A percentile compares a stretch with the other conserved stretches of the same genome.
Evolutionary conservation across 345 rosid genomes (phyloP).

Genomic region (Hirschfeldia incana): DNA sequence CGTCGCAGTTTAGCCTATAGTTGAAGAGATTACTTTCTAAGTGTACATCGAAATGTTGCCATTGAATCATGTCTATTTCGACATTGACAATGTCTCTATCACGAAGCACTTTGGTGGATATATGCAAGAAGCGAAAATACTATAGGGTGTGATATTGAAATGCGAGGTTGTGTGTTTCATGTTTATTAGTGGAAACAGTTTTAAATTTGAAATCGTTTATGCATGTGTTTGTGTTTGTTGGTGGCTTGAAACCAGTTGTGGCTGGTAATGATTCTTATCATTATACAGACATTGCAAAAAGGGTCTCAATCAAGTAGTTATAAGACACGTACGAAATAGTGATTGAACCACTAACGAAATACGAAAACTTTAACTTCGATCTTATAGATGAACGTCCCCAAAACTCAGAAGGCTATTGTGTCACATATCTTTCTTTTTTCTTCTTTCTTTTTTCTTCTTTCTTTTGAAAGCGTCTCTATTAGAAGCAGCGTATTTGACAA

Average conservation of each 20-base stretch:
- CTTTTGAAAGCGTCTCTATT: not conserved
- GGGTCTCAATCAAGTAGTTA: not conserved
- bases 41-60: not conserved
- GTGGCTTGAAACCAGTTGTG: not conserved
- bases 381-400: not conserved
- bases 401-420: not conserved
- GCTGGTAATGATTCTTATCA: not conserved
- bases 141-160: not conserved
- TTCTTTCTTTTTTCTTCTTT: too few relatives aligned
- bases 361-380: not conserved
- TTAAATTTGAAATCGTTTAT: too few relatives aligned
- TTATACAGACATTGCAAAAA: not conserved
- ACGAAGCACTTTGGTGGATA: not conserved
- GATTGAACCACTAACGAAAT: not conserved
- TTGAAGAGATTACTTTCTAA: not conserved
- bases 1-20: not conserved
- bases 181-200: too few relatives aligned
- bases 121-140: not conserved
- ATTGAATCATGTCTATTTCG: not conserved
- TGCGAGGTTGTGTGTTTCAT: too few relatives aligned
- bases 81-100: not conserved
- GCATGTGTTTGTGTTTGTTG: not conserved
- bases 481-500: not conserved
- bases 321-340: not conserved
- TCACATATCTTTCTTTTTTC: not conserved